Conservation (phyloP, 371 early-diverging fungal genomes). For the Mucor irregularis region DNA sequence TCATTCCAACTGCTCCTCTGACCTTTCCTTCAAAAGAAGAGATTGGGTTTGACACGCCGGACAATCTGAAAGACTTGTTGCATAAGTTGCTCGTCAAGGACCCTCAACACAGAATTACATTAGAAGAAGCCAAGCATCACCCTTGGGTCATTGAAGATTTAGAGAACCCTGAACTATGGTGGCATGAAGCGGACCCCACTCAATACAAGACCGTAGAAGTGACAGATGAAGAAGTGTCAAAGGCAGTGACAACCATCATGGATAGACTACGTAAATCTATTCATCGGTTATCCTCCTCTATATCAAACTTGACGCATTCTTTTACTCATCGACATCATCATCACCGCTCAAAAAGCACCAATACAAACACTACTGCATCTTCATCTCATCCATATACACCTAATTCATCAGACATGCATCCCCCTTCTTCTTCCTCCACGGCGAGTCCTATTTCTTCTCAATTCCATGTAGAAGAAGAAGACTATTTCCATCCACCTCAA, state of each 20-base stretch:
- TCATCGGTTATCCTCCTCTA: slow-evolving; percentile 60
- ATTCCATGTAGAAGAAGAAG: no score
- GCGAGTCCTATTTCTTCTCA: not conserved
- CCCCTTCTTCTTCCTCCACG: slow-evolving; percentile 10
- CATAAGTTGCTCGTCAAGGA: slow-evolving; percentile 77
- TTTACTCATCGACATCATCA: slow-evolving; percentile 7
- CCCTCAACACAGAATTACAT: slow-evolving; percentile 71
- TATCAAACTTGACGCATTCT: slow-evolving; percentile 38
- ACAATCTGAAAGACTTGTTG: slow-evolving; percentile 61
- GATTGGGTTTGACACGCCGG: slow-evolving; percentile 24
- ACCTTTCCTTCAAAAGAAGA: slow-evolving; percentile 22
- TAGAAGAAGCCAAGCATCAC: slow-evolving; percentile 83
- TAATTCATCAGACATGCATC: slow-evolving; percentile 3
- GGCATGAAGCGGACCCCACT: slow-evolving; percentile 27
- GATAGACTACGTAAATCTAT: slow-evolving; percentile 47
- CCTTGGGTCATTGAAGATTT: slow-evolving; percentile 83
- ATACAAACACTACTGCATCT: no score
- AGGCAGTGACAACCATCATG: slow-evolving; percentile 32
- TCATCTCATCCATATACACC: slow-evolving; percentile 5
- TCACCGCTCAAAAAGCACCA: no score
- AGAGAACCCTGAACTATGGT: slow-evolving; percentile 49
- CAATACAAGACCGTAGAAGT: slow-evolving; percentile 30
- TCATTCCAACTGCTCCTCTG: slow-evolving; percentile 70
- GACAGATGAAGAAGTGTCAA: slow-evolving; percentile 30
- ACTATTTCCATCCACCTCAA: not conserved